Evolutionary conservation across 495 filamentous ascomycete species (phyloP), one percentile per base, ranked within the genome.

Genomic region (Podospora australis): DNA sequence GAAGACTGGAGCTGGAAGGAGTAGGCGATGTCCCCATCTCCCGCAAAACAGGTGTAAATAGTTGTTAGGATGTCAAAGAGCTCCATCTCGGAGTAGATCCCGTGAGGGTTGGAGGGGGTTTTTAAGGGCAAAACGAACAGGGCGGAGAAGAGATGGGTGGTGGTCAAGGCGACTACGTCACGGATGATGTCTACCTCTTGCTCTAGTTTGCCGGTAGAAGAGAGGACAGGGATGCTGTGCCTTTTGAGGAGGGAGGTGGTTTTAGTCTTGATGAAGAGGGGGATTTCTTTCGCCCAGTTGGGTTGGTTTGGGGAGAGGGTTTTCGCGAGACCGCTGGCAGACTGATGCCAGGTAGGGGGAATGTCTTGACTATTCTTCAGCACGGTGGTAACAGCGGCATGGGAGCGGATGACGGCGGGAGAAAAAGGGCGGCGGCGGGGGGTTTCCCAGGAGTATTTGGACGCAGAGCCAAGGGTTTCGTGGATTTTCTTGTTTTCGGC

Each of bases 401-500:
- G 16, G 9, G 1, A 34, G 4, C 8, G 13, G 30, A 34, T 34
- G 6, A 34, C 8, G 30, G 9, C 30, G 4, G 30, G 30, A 3
- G 30, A 34, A n/a, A n/a, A n/a, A 14, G 30, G 0, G 4, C 16
- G 30, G 30, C 30, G 30, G 4, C 16, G 30, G 30, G 30, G 30
- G 13, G 4, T 14, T 4, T 34, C 5, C 30, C 30, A 34, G 30
- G 30, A 7, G 30, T 34, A 34, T 10, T 34, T 34, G 30, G 8
- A 0, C 0, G 81, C 78, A 42, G 75, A 71, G 17, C 74, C 75
- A 5, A 89, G 75, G 26, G 67, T 58, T 57, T 79, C 79, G 62
- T 80, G 78, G 36, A 56, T 86, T 50, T 87, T 87, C 17, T 67
- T 67, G 64, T 87, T 89, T 66, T 88, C 84, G 24, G 65, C 56